These are phyloP conservation scores for Cardamine resedifolia DNA, from an alignment of 345 rosid genomes.

Conservation along the genomic window DNA sequence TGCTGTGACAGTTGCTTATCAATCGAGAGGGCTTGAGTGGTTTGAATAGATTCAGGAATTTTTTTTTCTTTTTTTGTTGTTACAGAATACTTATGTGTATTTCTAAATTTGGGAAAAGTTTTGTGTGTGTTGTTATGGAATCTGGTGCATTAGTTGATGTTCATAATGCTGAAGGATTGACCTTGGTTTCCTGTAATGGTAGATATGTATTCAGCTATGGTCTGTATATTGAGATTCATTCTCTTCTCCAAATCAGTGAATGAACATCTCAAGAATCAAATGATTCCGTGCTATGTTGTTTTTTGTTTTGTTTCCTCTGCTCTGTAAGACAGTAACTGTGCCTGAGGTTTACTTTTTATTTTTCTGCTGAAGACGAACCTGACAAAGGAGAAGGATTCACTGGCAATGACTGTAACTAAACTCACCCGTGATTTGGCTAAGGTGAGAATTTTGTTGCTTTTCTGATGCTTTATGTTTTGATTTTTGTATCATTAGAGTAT, in stretches of 20 bases:
- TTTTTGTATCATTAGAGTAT: neutral
- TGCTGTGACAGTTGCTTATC: neutral
- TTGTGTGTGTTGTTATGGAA: no score
- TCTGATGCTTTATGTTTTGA: slow-evolving; percentile 6
- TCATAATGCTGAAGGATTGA: neutral
- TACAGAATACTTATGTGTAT: no score
- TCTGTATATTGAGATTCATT: neutral
- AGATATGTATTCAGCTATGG: neutral
- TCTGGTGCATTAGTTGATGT: neutral
- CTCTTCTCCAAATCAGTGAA: neutral
- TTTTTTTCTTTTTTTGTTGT: no score
- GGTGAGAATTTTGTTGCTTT: slow-evolving; percentile 43
- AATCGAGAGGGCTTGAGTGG: neutral
- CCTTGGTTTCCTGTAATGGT: neutral
- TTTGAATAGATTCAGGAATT: neutral
- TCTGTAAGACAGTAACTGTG: neutral
- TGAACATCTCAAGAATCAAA: neutral
- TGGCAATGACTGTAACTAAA: slow-evolving; percentile 65
- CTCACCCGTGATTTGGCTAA: slow-evolving; percentile 84
- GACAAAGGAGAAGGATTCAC: slow-evolving; percentile 67
- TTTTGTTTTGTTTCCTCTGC: slow-evolving; percentile 11
- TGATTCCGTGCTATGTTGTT: neutral
- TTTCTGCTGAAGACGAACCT: slow-evolving; percentile 55
- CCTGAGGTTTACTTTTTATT: neutral
- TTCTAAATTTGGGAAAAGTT: no score